Base-by-base conservation (phyloP, 2,329 filamentous ascomycete species). In the Clathrospora elynae region DNA sequence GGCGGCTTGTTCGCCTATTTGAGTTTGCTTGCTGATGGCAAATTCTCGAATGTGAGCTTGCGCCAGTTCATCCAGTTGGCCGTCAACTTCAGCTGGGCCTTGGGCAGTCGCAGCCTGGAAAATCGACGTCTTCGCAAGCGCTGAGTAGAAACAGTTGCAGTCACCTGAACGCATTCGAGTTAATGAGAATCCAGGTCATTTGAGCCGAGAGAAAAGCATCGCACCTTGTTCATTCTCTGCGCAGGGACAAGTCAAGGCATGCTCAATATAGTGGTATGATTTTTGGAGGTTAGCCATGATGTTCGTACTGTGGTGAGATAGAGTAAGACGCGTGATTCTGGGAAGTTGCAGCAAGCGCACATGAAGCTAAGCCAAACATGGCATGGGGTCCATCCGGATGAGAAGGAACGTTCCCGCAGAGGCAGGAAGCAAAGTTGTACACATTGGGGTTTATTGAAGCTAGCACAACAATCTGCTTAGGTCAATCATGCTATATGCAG, bases 121-220 rank as follows among this genome's bases (percentile, higher is more conserved):
- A 4, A 41, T 16, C 3, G 41, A 40, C 11, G 49, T 51, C 16
- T 52, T 42, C 5, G 43, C 39, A 4, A 55, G 35, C 9, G 41
- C 32, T 3, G 49, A 53, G 24, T 33, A 49, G 30, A 51, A 53
- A 6, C 51, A 54, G 28, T 53, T 43, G 16, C 52, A 55, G 12
- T 33, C 35, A n/a, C 13, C 49, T 49, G 18, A 4, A 13, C 14
- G 4, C 20, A 17, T 3, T 3, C 13, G 3, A 9, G 31, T 42
- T 12, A 42, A 32, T 24, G 16, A 33, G 32, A 22, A 42, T 9
- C 20, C n/a, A 10, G 13, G 24, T 30, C 24, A 3, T 13, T 5
- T 16, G 24, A 20, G 20, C 18, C 17, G 28, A n/a, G 13, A 13
- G 14, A 20, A 8, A 34, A 19, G 22, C 13, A 17, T 26, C 37